phyloP scores from a whole-genome alignment of 2,329 filamentous ascomycete species.

The Ustulina deusta region DNA sequence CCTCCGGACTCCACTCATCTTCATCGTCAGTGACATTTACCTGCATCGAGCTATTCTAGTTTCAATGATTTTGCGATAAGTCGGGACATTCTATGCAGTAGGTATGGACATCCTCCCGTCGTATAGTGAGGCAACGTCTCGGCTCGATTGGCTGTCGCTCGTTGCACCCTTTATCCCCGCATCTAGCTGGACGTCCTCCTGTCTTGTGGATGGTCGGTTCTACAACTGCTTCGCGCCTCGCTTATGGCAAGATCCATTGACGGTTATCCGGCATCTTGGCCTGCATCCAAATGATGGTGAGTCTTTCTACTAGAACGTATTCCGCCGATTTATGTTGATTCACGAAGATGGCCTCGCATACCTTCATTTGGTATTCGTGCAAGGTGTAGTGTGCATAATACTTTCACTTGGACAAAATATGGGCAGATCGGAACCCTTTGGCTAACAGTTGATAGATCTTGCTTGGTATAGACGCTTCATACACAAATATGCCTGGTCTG shows the following conservation, averaged over 20 bases:
- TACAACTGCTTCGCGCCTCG: constrained; percentile 63
- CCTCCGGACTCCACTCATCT: not conserved
- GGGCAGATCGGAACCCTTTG: constrained; percentile 40
- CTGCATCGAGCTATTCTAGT: not conserved
- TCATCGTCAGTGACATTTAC: not conserved
- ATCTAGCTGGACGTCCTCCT: constrained; percentile 59
- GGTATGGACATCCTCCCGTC: constrained; percentile 60
- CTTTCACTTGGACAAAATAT: not conserved
- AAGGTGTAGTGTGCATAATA: not conserved
- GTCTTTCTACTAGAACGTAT: constrained; percentile 7
- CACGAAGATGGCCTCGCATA: not conserved
- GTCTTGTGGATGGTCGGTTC: constrained; percentile 62
- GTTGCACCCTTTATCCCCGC: constrained; percentile 59
- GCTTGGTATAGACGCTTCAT: constrained; percentile 64
- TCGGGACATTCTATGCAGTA: not conserved
- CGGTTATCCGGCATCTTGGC: constrained; percentile 54
- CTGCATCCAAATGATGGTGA: constrained; percentile 60
- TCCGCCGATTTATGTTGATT: not conserved
- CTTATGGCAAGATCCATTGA: constrained; percentile 65
- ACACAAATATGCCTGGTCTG: constrained; percentile 52
- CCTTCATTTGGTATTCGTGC: not conserved
- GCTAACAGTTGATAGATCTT: constrained; percentile 56
- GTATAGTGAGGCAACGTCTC: constrained; percentile 63
- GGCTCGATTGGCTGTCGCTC: constrained; percentile 62
- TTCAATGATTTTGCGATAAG: not conserved